Base-by-base conservation (phyloP, 2,329 filamentous ascomycete species). In the Ploettnerulaceae sp. region DNA sequence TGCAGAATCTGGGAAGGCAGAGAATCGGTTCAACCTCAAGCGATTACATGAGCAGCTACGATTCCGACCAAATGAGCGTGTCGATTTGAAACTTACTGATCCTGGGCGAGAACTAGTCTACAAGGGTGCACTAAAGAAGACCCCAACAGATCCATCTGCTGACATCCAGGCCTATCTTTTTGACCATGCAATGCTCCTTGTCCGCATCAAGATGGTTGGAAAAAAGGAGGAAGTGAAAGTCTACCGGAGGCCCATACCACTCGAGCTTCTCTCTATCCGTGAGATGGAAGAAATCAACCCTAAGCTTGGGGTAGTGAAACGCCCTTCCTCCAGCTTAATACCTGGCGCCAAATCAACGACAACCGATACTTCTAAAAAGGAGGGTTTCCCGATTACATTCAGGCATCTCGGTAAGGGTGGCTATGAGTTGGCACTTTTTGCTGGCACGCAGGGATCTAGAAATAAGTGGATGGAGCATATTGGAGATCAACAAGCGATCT, bases 381-480 rank as follows among this genome's bases (percentile, higher is more conserved):
- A 95, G 58, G 89, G 87, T 36, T 94, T 88, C 70, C 93, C 93
- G 0, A 94, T 98, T 51, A 97, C 91, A 2, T 98, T 98, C 74
- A 84, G 87, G 57, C 89, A 96, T 73, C 76, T 98, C 49, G 93
- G 93, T 38, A 96, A 95, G 68, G 90, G 89, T 44, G 93, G 91
- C 24, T 98, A 96, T 63, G 91, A 96, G 64, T 72, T 89, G 60
- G 93, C 90, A 3, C 75, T 98, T 4, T 97, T 85, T 66, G 91
- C 89, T 36, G 82, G 84, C 7, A 94, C 88, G 49, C 84, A 88
- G 57, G 85, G 88, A 7, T 87, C 89, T 20, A 79, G 93, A 48
- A 88, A 91, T 66, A 98, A 97, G 68, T 98, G 93, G 84, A 89
- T 98, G 64, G 90, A 98, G 69, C 84, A 88, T 61, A 96, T 98